Percentiles rank a stretch among this genome's conserved stretches.
Evolutionary conservation across 495 filamentous ascomycete genomes (phyloP).

Genomic region (Xylaria grammica): DNA sequence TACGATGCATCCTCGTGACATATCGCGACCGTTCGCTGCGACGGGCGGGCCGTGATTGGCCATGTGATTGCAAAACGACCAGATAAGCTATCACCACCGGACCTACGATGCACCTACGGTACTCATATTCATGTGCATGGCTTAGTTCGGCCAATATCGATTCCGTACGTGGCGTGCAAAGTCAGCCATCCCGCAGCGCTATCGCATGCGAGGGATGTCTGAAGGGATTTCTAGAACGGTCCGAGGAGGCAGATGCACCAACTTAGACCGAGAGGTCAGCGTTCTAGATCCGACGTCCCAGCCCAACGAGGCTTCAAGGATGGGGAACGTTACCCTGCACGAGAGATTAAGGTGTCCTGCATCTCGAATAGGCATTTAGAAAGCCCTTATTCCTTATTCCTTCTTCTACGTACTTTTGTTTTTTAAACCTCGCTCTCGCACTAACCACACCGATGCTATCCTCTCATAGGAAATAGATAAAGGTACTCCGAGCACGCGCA

Average conservation of each 20-base stretch:
- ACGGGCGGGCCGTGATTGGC: not conserved
- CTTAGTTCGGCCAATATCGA: not conserved
- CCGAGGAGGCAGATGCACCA: not conserved
- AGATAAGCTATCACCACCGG: not conserved
- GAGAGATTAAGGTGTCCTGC: not conserved
- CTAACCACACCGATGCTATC: no score
- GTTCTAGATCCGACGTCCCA: slow-evolving; percentile 12
- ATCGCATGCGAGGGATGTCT: not conserved
- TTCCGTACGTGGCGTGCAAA: not conserved
- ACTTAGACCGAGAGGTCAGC: not conserved
- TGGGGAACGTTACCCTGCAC: not conserved
- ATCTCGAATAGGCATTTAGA: not conserved
- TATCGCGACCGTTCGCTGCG: not conserved
- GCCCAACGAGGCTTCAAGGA: not conserved
- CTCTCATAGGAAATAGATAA: no score
- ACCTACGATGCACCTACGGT: no score
- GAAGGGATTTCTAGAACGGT: slow-evolving; percentile 7
- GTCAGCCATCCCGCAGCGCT: not conserved
- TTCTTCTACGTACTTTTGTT: no score
- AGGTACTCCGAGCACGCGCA: no score
- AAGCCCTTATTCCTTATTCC: no score
- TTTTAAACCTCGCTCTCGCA: no score
- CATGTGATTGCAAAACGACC: not conserved
- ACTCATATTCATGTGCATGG: not conserved
- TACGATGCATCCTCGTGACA: not conserved